Conservation (phyloP, 228 moss, liverwort and hornwort species). For the Sphagnum magellanicum region DNA sequence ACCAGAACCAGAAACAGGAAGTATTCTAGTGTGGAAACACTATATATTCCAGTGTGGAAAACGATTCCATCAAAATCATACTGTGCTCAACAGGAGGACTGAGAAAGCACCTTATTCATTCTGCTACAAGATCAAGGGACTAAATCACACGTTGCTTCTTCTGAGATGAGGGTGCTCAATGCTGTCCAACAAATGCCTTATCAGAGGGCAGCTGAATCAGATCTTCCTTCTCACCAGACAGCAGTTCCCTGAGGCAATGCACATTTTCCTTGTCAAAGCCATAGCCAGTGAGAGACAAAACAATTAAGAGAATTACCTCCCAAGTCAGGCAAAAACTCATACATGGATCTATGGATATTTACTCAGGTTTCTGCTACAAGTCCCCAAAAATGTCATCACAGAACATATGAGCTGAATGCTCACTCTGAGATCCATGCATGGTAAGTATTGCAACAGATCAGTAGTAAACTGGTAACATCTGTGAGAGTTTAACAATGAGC, state of each 20-base stretch:
- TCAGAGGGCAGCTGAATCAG: conserved; percentile 84
- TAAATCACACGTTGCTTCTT: too few relatives aligned
- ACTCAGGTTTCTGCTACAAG: conserved; percentile 11
- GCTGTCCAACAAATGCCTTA: conserved; percentile 63
- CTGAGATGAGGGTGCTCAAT: conserved; percentile 22
- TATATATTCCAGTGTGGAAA: too few relatives aligned
- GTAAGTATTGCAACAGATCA: neutral
- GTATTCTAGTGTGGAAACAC: too few relatives aligned
- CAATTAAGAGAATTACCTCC: neutral
- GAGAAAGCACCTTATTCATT: too few relatives aligned
- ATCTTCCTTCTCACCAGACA: conserved; percentile 59
- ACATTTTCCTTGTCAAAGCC: neutral
- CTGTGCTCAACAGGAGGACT: too few relatives aligned
- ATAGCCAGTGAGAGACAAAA: neutral
- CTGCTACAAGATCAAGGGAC: too few relatives aligned
- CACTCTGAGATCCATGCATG: conserved; percentile 39
- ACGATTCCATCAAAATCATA: too few relatives aligned
- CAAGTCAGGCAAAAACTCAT: conserved; percentile 4
- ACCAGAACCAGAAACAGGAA: too few relatives aligned
- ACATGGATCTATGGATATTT: too few relatives aligned
- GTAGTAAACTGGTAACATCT: too few relatives aligned
- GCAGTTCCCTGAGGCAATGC: conserved; percentile 32
- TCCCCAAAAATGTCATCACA: conserved; percentile 98
- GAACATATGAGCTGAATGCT: conserved; percentile 83
- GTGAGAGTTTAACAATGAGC: too few relatives aligned